phyloP scores from a whole-genome alignment of 2,329 filamentous ascomycete genomes.

The Penicillium sp. region DNA sequence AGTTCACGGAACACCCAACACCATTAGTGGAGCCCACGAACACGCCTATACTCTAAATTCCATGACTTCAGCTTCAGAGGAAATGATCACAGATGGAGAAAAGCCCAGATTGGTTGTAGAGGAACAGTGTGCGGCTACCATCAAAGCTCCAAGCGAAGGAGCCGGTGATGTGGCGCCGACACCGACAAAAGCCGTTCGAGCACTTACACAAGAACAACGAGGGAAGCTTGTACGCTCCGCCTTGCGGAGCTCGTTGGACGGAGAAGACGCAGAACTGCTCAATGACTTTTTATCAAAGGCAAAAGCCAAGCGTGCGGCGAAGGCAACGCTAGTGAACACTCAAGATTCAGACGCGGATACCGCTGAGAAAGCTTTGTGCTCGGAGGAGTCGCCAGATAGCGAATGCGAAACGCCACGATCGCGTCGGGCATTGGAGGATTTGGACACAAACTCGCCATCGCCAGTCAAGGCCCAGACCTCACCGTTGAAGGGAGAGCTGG shows the following conservation, averaged over 20 bases:
- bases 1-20: not conserved
- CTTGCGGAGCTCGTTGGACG: constrained; percentile 42
- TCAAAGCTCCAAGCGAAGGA: constrained; percentile 1
- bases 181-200: constrained; percentile 24
- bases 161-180: constrained; percentile 9
- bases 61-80: constrained; percentile 6
- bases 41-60: not conserved
- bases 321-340: constrained; percentile 28
- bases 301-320: constrained; percentile 45
- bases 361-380: constrained; percentile 16
- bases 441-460: constrained; percentile 45
- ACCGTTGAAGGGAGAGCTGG: constrained; percentile 31
- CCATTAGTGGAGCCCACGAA: constrained; percentile 10
- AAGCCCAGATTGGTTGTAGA: constrained; percentile 10
- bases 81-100: constrained; percentile 15
- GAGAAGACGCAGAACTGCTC: constrained; percentile 45
- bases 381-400: constrained; percentile 21
- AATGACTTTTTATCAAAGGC: constrained; percentile 47
- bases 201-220: constrained; percentile 37
- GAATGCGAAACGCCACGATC: constrained; percentile 35
- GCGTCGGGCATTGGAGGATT: constrained; percentile 40
- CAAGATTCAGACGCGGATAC: constrained; percentile 20
- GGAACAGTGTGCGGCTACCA: constrained; percentile 2
- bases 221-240: constrained; percentile 41
- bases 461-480: constrained; percentile 36